Evolutionary conservation across 495 filamentous ascomycete genomes (phyloP), one percentile per base, ranked within the genome.

Genomic region (Tuber umbilicatum): DNA sequence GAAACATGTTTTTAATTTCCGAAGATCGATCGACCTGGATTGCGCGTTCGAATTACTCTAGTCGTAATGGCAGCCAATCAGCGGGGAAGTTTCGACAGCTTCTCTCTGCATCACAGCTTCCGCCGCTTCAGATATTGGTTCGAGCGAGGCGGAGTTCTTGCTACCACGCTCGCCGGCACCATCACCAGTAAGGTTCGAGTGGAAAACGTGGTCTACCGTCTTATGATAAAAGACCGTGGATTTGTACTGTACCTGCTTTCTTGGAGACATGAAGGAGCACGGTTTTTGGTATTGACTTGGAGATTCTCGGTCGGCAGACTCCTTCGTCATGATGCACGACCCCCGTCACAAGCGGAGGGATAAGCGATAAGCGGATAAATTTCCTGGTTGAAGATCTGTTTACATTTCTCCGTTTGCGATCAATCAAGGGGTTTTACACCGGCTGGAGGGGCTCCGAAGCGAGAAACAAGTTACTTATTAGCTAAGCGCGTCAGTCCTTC

Each of bases 21-120:
- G 77, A 79, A 35, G 77, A 78, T 79, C 72, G 76, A 71, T 71
- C 71, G 55, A 12, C 68, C 35, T 67, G 50, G 71, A 78, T 78
- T 78, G 75, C 76, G 71, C 55, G 55, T 74, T 79, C 50, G 27
- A 17, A 3, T 60, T 31, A 16, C n/a, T 14, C n/a, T 12, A n/a
- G 47, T 55, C 2, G 6, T 7, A 12, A 2, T 17, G 55, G 14
- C 55, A 31, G 35, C 55, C 55, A 35, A 64, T 64, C 14, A 35
- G 55, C 27, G 14, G 55, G 55, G 55, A 19, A 35, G 27, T 64
- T 64, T 64, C 35, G 55, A 19, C 55, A 64, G 55, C 16, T 64
- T 60, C 27, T 64, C 31, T 64, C 23, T n/a, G 27, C 55, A 35
- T 27, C 50, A 64, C 7, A 2, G 27, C 27, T 64, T 64, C 14